Conservation (phyloP, 1,139 yeast genomes). For the Saccharomyces hybrid region DNA sequence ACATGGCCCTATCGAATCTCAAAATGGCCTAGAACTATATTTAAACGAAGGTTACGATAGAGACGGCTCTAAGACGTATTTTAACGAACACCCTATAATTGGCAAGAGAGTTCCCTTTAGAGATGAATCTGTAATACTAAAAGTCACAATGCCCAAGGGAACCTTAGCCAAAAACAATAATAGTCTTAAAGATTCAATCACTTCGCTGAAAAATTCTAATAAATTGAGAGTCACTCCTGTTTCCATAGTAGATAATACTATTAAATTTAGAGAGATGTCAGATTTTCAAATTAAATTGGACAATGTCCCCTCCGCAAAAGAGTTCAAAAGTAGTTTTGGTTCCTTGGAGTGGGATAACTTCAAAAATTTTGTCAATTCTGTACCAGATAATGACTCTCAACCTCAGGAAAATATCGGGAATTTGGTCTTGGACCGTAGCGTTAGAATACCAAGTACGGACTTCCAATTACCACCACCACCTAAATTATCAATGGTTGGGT, state of each 20-base stretch:
- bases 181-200: slow-evolving; percentile 47
- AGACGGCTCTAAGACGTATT: slow-evolving; percentile 17
- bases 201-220: slow-evolving; percentile 18
- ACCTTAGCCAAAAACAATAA: slow-evolving; percentile 43
- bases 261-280: slow-evolving; percentile 75
- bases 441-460: slow-evolving; percentile 34
- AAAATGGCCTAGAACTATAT: slow-evolving; percentile 56
- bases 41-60: slow-evolving; percentile 19
- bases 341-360: slow-evolving; percentile 28
- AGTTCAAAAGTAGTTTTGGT: slow-evolving; percentile 33
- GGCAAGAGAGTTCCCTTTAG: slow-evolving; percentile 39
- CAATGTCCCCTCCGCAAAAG: slow-evolving; percentile 44
- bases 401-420: slow-evolving; percentile 27
- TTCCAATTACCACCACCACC: slow-evolving; percentile 85
- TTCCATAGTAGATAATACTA: slow-evolving; percentile 63
- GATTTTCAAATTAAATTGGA: slow-evolving; percentile 75
- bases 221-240: slow-evolving; percentile 48
- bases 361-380: slow-evolving; percentile 38
- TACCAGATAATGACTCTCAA: slow-evolving; percentile 35
- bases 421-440: slow-evolving; percentile 30
- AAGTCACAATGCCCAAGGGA: slow-evolving; percentile 61
- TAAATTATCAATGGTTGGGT: slow-evolving; percentile 61
- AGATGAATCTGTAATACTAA: slow-evolving; percentile 58
- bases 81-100: slow-evolving; percentile 70
- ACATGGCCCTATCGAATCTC: slow-evolving; percentile 42